These are phyloP conservation scores for Closterium sp. DNA, from an alignment of 139 green algal species.

Conservation along the genomic window DNA sequence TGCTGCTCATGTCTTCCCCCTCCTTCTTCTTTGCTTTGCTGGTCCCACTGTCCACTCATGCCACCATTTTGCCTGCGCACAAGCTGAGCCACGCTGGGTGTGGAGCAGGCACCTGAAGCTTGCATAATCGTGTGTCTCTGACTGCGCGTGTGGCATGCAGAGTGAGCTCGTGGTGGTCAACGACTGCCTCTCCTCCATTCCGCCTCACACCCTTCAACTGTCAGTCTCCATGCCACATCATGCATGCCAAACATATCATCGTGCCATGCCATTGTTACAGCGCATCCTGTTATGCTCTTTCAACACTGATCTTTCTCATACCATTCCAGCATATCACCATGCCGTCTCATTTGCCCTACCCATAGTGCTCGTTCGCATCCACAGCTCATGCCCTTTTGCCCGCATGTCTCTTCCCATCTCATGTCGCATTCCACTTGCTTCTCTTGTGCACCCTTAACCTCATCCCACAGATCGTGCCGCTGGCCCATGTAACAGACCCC, in stretches of 20 bases:
- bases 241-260: neutral
- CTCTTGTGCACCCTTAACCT: too few relatives aligned
- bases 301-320: too few relatives aligned
- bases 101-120: too few relatives aligned
- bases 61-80: too few relatives aligned
- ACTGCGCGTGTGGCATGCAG: neutral
- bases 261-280: neutral
- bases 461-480: too few relatives aligned
- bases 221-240: slow-evolving; percentile 4
- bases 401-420: neutral
- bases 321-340: too few relatives aligned
- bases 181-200: slow-evolving; percentile 48
- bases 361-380: too few relatives aligned
- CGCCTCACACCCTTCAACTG: slow-evolving; percentile 16
- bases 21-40: neutral
- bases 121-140: neutral
- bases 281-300: too few relatives aligned
- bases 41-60: too few relatives aligned
- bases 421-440: too few relatives aligned
- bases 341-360: too few relatives aligned
- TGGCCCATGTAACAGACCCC: neutral
- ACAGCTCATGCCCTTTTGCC: neutral
- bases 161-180: slow-evolving; percentile 42
- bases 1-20: neutral
- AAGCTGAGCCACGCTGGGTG: too few relatives aligned